Conservation (phyloP, 176 grass and related monocot species). For the Cenchrus fungigraminus region DNA sequence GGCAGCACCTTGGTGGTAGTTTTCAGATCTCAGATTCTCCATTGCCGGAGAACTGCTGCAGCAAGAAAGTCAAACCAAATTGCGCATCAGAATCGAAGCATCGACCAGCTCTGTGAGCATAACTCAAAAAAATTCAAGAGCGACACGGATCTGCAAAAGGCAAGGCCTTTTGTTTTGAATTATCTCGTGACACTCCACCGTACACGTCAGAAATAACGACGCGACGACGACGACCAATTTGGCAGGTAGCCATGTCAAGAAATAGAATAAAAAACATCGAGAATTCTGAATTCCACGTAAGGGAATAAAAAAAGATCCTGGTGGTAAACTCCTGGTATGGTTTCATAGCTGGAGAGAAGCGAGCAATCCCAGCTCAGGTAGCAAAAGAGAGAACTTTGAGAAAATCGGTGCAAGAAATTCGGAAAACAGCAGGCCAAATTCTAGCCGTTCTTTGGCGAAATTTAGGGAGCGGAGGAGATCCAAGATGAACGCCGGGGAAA, state of each 20-base stretch:
- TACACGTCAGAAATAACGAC: not conserved
- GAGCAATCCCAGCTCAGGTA: not conserved
- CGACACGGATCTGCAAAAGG: constrained; percentile 5
- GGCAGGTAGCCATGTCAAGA: not conserved
- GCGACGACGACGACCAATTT: not conserved
- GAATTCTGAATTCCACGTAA: not conserved
- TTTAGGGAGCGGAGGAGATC: not conserved
- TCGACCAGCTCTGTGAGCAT: not conserved
- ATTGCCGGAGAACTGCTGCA: constrained; percentile 38
- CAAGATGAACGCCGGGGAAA: not conserved
- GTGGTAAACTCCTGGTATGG: not conserved
- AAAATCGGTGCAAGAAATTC: not conserved
- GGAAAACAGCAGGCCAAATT: not conserved
- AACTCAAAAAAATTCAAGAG: not conserved
- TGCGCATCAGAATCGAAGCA: constrained; percentile 25
- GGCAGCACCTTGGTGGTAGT: constrained; percentile 34
- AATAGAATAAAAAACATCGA: not conserved
- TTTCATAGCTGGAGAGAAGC: not conserved
- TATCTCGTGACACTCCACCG: not conserved
- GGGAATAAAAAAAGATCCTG: not conserved
- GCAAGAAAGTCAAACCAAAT: constrained; percentile 22
- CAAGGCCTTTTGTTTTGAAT: constrained; percentile 23
- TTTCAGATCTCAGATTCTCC: constrained; percentile 56
- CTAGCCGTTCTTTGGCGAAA: not conserved
- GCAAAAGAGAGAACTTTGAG: not conserved